Evolutionary conservation across 306 rosid species (phyloP), one percentile per base, ranked within the genome.

Genomic region (Lagenaria siceraria): DNA sequence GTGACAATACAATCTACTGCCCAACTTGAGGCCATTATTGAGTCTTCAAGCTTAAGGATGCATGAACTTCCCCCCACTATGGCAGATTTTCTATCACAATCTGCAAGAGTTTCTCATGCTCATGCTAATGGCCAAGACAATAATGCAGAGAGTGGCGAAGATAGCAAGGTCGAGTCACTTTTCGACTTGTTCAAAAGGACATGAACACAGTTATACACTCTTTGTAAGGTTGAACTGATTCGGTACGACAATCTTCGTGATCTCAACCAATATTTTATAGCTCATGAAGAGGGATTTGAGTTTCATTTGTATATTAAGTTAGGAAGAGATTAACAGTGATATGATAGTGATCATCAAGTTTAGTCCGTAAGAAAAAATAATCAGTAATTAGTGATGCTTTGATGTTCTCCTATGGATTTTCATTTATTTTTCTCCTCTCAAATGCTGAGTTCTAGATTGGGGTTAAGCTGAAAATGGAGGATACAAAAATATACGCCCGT

Each of bases 171-270:
- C 13, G 88, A 87, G 79, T 90, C 97, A 46, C 91, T 92, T 56
- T 75, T 80, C 40, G 92, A 90, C 62, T 88, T 95, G 85, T 92
- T 92, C 87, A 84, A 82, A 61, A 87, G 85, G 79, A 88, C 97
- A 64, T 87, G 85, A 83, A 48, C 52, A 6, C 76, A 15, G 46
- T 46, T 15, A 10, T 38, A 11, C 64, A 11, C 64, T 58, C 17
- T 19, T 46, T 10, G 46, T 66, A 36, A 64, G 53, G 10, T 25
- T 66, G 52, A 21, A 40, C 42, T 66, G 31, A 63, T 33, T 21
- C 49, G 53, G 31, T 40, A 40, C 22, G 10, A 64, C 46, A 35
- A 64, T 9, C 27, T 33, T 64, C 38, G 3, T 18, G n/a, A 60
- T 60, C 66, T 63, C 71, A 4, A 35, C 25, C 0, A 4, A 63